A percentile compares a stretch with the other conserved stretches of the same genome.
Evolutionary conservation across 495 filamentous ascomycete species (phyloP).

Genomic region (Xylaria cubensis): DNA sequence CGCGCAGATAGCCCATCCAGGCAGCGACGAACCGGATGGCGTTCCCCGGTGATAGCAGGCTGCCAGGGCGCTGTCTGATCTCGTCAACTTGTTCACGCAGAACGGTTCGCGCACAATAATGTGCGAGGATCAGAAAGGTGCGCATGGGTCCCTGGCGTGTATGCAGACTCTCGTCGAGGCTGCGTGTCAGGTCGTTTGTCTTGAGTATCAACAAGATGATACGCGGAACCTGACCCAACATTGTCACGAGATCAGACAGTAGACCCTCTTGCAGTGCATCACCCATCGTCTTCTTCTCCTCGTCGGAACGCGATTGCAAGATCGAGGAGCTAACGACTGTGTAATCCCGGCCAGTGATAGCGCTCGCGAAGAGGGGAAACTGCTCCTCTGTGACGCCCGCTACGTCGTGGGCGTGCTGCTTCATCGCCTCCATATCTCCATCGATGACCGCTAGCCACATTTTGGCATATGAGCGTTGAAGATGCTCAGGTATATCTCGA

Average conservation of each 20-base stretch:
- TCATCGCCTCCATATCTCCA: constrained; percentile 81
- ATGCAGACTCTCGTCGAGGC: constrained; percentile 91
- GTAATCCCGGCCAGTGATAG: constrained; percentile 95
- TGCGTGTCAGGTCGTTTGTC: constrained; percentile 96
- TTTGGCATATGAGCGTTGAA: constrained; percentile 91
- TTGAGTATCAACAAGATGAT: constrained; percentile 96
- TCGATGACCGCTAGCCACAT: constrained; percentile 97
- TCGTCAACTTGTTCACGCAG: constrained; percentile 85
- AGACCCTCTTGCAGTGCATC: constrained; percentile 85
- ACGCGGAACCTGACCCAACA: constrained; percentile 86
- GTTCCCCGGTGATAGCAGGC: constrained; percentile 58
- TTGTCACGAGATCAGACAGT: constrained; percentile 82
- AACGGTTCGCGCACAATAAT: constrained; percentile 88
- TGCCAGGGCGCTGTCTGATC: constrained; percentile 55
- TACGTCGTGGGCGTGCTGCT: constrained; percentile 85
- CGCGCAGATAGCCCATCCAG: constrained; percentile 57
- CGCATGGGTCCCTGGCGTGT: constrained; percentile 87
- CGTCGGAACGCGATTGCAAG: constrained; percentile 62
- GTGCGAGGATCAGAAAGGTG: constrained; percentile 90
- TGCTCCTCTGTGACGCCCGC: constrained; percentile 90
- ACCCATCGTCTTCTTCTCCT: constrained; percentile 83
- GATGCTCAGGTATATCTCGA: constrained; percentile 79
- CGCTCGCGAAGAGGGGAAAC: constrained; percentile 94
- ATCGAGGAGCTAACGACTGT: constrained; percentile 71
- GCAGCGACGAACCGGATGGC: constrained; percentile 53